Evolutionary conservation across 192 early-diverging fungal genomes (phyloP).

Genomic region (Chytriomyces sp.): DNA sequence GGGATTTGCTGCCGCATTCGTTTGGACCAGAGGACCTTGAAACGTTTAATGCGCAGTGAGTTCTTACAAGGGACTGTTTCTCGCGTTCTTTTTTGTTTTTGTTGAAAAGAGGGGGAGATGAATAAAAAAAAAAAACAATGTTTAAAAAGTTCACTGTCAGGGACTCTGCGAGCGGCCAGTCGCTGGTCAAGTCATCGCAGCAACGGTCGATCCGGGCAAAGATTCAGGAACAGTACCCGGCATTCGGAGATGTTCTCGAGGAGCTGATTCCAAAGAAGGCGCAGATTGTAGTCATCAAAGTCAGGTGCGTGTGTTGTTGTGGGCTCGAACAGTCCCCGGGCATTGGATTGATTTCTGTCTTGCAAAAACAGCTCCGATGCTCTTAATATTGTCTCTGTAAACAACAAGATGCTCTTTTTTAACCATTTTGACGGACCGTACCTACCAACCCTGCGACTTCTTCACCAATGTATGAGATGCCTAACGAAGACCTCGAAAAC

Average conservation of each 20-base stretch:
- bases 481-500: background rate
- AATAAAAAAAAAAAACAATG: conserved; percentile 44
- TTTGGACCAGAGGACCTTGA: conserved; percentile 74
- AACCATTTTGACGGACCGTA: conserved; percentile 94
- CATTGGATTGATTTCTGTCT: too few species aligned
- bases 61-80: too few species aligned
- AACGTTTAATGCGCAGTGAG: background rate
- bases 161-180: conserved; percentile 83
- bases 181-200: conserved; percentile 87
- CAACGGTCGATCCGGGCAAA: conserved; percentile 83
- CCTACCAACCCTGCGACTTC: conserved; percentile 80
- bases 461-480: conserved; percentile 83
- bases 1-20: conserved; percentile 68
- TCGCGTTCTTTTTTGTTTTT: too few species aligned
- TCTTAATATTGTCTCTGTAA: conserved; percentile 80
- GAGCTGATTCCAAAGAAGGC: conserved; percentile 97
- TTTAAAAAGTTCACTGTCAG: conserved; percentile 79
- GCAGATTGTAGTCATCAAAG: conserved; percentile 83
- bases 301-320: conserved; percentile 36
- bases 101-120: too few species aligned
- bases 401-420: conserved; percentile 89
- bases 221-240: conserved; percentile 86
- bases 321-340: too few species aligned
- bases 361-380: conserved; percentile 75
- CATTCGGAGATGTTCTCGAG: conserved; percentile 82